Percentiles rank a stretch among this genome's conserved stretches.
Evolutionary conservation across 1,139 yeast genomes (phyloP).

Genomic region (Suhomyces ambrosiae): DNA sequence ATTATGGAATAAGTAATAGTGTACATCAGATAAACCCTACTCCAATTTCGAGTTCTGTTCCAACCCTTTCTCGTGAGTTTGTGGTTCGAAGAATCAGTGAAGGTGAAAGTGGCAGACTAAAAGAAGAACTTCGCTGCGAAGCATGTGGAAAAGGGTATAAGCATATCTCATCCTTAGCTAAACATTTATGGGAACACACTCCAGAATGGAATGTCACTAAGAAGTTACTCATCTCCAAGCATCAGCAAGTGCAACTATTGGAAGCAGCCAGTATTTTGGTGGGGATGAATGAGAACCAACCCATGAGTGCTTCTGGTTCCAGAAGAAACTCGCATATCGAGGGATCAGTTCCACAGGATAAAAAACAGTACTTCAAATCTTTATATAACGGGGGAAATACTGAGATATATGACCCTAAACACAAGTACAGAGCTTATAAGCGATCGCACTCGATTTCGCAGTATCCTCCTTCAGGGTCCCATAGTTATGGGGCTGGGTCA

Average conservation of each 20-base stretch:
- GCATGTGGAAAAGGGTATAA: conserved; percentile 91
- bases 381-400: conserved; percentile 7
- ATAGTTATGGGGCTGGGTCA: conserved; percentile 14
- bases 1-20: conserved; percentile 4
- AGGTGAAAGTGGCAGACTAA: conserved; percentile 81
- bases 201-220: conserved; percentile 91
- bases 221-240: conserved; percentile 78
- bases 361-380: conserved; percentile 8
- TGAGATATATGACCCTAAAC: conserved; percentile 5
- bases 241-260: conserved; percentile 84
- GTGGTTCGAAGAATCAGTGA: conserved; percentile 82
- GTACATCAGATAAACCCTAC: conserved; percentile 10
- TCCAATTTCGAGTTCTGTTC: conserved; percentile 39
- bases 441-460: conserved; percentile 18
- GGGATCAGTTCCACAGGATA: not conserved
- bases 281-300: conserved; percentile 63
- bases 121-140: conserved; percentile 82
- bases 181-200: conserved; percentile 80
- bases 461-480: conserved; percentile 16
- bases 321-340: conserved; percentile 18
- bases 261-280: conserved; percentile 89
- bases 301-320: conserved; percentile 13
- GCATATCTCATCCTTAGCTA: conserved; percentile 76
- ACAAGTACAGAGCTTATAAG: conserved; percentile 5
- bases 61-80: conserved; percentile 66